phyloP scores from a whole-genome alignment of 1,284 basidiomycete species.

The Clitocybe nebularis region DNA sequence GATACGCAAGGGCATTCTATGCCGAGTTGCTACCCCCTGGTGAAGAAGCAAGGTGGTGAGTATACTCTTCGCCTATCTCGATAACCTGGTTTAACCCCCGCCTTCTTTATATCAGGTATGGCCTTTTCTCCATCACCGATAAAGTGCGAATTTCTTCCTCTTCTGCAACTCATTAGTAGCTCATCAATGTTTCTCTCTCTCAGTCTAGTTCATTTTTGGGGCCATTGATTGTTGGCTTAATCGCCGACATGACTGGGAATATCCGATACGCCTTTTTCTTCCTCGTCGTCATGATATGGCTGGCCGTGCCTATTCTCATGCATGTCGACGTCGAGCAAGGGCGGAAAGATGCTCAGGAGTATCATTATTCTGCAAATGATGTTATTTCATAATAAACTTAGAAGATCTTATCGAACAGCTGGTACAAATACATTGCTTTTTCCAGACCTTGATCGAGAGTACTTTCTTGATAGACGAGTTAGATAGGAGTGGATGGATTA shows the following conservation, averaged over 20 bases:
- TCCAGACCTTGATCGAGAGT: no score
- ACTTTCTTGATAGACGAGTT: no score
- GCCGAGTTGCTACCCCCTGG: constrained; percentile 74
- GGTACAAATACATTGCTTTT: no score
- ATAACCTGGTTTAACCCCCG: neutral
- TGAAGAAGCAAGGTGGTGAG: constrained; percentile 75
- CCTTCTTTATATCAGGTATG: constrained; percentile 44
- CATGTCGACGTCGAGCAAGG: constrained; percentile 70
- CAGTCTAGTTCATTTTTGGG: constrained; percentile 88
- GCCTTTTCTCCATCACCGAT: constrained; percentile 84
- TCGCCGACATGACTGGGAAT: constrained; percentile 83
- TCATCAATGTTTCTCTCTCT: constrained; percentile 2
- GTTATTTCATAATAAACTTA: no score
- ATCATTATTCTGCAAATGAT: constrained; percentile 22
- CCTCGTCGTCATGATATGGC: constrained; percentile 74
- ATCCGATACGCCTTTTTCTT: constrained; percentile 90
- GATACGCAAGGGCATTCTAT: constrained; percentile 77
- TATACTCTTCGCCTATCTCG: constrained; percentile 1
- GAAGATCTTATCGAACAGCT: no score
- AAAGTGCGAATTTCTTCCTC: constrained; percentile 45
- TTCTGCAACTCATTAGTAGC: neutral
- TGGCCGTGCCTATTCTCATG: constrained; percentile 73
- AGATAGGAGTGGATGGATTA: no score
- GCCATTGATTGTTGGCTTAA: constrained; percentile 79
- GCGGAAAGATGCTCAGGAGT: constrained; percentile 59